phyloP scores from a whole-genome alignment of 1,284 basidiomycete species.

The Trichosporon faecale region DNA sequence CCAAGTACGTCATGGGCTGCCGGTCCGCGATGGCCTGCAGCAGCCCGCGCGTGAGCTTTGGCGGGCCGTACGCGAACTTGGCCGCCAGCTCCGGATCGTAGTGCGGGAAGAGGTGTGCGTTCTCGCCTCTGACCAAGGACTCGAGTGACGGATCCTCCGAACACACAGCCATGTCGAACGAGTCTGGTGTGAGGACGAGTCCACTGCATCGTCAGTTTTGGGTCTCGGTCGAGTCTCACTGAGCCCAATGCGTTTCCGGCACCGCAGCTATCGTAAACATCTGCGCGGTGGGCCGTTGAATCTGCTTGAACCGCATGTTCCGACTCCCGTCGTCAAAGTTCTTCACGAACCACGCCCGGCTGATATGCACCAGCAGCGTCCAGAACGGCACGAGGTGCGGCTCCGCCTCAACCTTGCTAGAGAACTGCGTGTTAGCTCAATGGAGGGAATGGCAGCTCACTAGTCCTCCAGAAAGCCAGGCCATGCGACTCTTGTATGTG shows the following conservation, averaged over 20 bases:
- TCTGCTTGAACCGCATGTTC: background rate
- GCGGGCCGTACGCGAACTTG: conserved; percentile 13
- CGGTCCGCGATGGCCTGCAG: background rate
- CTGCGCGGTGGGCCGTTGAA: background rate
- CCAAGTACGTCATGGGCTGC: background rate
- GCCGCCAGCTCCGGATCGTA: background rate
- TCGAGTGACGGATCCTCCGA: background rate
- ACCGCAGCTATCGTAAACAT: conserved; percentile 26
- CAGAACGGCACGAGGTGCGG: conserved; percentile 29
- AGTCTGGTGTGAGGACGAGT: background rate
- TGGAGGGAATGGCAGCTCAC: too few relatives aligned
- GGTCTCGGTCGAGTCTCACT: conserved; percentile 17
- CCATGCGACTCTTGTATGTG: background rate
- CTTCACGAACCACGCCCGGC: background rate
- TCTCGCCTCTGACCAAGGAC: background rate
- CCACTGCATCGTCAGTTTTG: conserved; percentile 8
- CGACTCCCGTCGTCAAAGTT: background rate
- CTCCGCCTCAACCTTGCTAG: background rate
- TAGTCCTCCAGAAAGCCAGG: background rate
- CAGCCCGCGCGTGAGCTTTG: background rate
- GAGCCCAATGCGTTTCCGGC: conserved; percentile 27
- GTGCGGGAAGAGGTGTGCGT: background rate
- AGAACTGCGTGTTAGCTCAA: background rate
- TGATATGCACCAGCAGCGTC: conserved; percentile 5
- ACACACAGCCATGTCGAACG: background rate